Evolutionary conservation across 1,139 yeast genomes (phyloP).

Genomic region (Protomyces macrosporus): DNA sequence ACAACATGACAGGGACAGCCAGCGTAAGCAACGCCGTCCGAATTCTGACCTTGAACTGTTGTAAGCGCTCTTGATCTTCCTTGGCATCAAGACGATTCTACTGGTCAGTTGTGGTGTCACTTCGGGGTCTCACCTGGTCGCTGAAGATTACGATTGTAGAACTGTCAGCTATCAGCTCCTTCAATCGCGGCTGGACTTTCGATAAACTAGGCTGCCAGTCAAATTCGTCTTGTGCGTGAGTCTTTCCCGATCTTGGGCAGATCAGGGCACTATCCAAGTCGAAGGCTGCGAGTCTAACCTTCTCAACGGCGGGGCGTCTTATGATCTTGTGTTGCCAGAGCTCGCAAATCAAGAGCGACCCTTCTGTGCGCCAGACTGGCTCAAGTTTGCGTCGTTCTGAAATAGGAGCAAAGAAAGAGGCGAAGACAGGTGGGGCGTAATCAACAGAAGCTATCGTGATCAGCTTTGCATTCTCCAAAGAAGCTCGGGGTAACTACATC

Average conservation of each 20-base stretch:
- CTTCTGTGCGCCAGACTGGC: too few relatives aligned
- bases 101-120: slow-evolving; percentile 36
- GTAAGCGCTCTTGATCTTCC: slow-evolving; percentile 46
- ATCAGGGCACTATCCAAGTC: slow-evolving; percentile 52
- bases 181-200: slow-evolving; percentile 39
- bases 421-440: too few relatives aligned
- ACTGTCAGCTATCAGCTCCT: slow-evolving; percentile 28
- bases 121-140: slow-evolving; percentile 60
- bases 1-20: slow-evolving; percentile 47
- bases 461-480: too few relatives aligned
- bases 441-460: too few relatives aligned
- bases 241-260: slow-evolving; percentile 52
- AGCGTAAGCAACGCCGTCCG: slow-evolving; percentile 32
- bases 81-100: slow-evolving; percentile 4
- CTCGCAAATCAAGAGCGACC: too few relatives aligned
- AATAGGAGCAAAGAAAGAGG: too few relatives aligned
- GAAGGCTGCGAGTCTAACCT: slow-evolving; percentile 52
- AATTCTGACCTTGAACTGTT: slow-evolving; percentile 38
- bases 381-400: too few relatives aligned
- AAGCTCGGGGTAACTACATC: too few relatives aligned
- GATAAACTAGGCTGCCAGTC: slow-evolving; percentile 68
- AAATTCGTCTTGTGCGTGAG: slow-evolving; percentile 49
- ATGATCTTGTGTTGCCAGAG: too few relatives aligned
- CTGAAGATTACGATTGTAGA: slow-evolving; percentile 60
- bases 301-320: not conserved